Conservation (phyloP, 768 basidiomycete genomes). For the Suillus weaverae region DNA sequence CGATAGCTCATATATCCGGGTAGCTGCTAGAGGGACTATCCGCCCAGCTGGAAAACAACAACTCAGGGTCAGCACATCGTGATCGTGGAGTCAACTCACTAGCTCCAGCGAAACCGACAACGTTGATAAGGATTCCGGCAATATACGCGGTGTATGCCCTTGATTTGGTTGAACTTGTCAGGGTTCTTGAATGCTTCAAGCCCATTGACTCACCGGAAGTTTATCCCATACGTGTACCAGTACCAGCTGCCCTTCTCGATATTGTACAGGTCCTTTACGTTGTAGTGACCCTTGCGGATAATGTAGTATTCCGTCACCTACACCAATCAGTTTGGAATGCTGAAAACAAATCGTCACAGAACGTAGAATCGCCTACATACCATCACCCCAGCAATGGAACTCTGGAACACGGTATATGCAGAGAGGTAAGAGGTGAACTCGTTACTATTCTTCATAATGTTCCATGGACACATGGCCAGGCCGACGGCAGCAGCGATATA, state of each 20-base stretch:
- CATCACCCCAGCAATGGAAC: slow-evolving; percentile 82
- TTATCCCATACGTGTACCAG: slow-evolving; percentile 71
- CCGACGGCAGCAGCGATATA: slow-evolving; percentile 82
- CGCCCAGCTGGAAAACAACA: slow-evolving; percentile 45
- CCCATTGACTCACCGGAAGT: slow-evolving; percentile 52
- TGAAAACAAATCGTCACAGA: background rate
- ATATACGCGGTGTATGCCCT: slow-evolving; percentile 70
- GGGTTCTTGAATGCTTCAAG: slow-evolving; percentile 6
- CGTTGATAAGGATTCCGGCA: slow-evolving; percentile 77
- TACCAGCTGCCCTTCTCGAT: slow-evolving; percentile 63
- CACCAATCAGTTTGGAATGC: background rate
- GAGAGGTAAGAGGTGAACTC: slow-evolving; percentile 80
- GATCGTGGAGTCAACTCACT: slow-evolving; percentile 40
- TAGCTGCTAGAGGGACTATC: slow-evolving; percentile 64
- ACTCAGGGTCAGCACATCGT: slow-evolving; percentile 2
- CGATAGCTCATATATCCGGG: slow-evolving; percentile 71
- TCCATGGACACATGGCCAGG: slow-evolving; percentile 76
- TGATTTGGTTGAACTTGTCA: slow-evolving; percentile 20
- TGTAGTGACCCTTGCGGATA: slow-evolving; percentile 67
- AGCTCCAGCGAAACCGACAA: slow-evolving; percentile 78
- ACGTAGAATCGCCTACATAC: slow-evolving; percentile 32
- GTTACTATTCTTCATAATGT: slow-evolving; percentile 69
- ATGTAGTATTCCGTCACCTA: slow-evolving; percentile 83
- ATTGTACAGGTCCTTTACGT: slow-evolving; percentile 70
- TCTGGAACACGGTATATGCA: slow-evolving; percentile 79